Percentiles rank a stretch among this genome's conserved stretches.
Evolutionary conservation across 2,329 filamentous ascomycete species (phyloP).

Genomic region (Monosporascus sp.): DNA sequence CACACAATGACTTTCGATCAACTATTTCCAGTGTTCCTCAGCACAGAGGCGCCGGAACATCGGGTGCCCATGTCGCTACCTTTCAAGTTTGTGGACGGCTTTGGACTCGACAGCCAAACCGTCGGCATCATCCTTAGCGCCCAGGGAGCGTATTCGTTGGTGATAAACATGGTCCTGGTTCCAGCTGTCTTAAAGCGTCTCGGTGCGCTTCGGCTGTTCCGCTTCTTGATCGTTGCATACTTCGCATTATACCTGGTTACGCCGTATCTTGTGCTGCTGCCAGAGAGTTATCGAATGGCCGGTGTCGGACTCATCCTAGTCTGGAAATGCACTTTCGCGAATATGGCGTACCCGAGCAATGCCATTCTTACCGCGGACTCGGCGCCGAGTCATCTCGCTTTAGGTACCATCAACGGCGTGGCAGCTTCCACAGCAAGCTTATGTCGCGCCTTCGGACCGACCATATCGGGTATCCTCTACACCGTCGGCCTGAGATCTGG

Average conservation of each 20-base stretch:
- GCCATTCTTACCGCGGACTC: constrained; percentile 86
- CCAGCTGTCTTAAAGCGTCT: constrained; percentile 69
- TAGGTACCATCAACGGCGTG: constrained; percentile 89
- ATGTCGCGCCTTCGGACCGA: constrained; percentile 82
- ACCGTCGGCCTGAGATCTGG: constrained; percentile 71
- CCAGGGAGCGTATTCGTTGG: constrained; percentile 84
- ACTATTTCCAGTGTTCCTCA: constrained; percentile 86
- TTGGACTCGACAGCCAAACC: constrained; percentile 73
- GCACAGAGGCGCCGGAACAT: constrained; percentile 50
- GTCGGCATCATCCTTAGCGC: constrained; percentile 85
- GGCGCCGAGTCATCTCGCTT: constrained; percentile 73
- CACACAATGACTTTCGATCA: constrained; percentile 97
- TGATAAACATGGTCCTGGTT: constrained; percentile 80
- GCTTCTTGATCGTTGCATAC: constrained; percentile 74
- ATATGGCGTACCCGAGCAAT: constrained; percentile 85
- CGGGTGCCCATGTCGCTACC: constrained; percentile 57
- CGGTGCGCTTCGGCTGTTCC: constrained; percentile 76
- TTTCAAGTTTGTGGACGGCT: constrained; percentile 85
- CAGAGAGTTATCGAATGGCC: constrained; percentile 61
- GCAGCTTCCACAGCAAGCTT: constrained; percentile 88
- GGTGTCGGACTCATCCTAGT: constrained; percentile 74
- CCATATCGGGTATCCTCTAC: constrained; percentile 80
- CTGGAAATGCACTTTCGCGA: constrained; percentile 90
- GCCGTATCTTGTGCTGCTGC: constrained; percentile 83
- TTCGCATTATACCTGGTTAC: constrained; percentile 82